Evolutionary conservation across 768 basidiomycete species (phyloP).

Genomic region (Lyophyllum atratum): DNA sequence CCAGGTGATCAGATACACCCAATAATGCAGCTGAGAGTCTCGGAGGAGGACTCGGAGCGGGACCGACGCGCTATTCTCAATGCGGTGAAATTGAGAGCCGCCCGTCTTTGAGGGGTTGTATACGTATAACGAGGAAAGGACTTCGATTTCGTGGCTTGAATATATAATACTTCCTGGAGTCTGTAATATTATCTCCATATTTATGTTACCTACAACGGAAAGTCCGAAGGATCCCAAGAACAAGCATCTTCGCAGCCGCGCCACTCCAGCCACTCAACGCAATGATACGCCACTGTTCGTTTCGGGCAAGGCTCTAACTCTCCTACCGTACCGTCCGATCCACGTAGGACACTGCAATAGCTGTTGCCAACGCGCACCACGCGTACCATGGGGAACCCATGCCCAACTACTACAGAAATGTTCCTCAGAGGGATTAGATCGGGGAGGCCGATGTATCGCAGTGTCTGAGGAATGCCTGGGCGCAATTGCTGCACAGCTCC

Average conservation of each 20-base stretch:
- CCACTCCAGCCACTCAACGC: constrained; percentile 66
- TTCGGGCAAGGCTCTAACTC: constrained; percentile 61
- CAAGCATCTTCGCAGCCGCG: constrained; percentile 60
- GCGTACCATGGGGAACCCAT: constrained; percentile 63
- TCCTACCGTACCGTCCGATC: constrained; percentile 29
- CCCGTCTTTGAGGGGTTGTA: too few relatives aligned
- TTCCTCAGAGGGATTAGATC: constrained; percentile 44
- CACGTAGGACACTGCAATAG: constrained; percentile 51
- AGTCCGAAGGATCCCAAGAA: constrained; percentile 22
- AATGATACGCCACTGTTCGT: constrained; percentile 50
- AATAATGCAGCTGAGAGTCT: too few relatives aligned
- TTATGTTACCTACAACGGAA: constrained; percentile 2
- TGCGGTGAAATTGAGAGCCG: too few relatives aligned
- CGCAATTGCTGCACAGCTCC: constrained; percentile 52
- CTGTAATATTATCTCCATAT: neutral
- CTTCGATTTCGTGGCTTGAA: too few relatives aligned
- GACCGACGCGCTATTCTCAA: too few relatives aligned
- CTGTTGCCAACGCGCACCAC: constrained; percentile 54
- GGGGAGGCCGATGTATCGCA: constrained; percentile 59
- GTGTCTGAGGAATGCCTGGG: constrained; percentile 50
- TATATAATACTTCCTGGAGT: too few relatives aligned
- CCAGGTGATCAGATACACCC: too few relatives aligned
- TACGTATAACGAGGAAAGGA: too few relatives aligned
- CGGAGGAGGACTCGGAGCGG: too few relatives aligned
- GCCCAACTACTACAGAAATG: constrained; percentile 47